Percentiles rank a stretch among this genome's conserved stretches.
Evolutionary conservation across 768 basidiomycete species (phyloP).

Genomic region (Tulasnella sp.): DNA sequence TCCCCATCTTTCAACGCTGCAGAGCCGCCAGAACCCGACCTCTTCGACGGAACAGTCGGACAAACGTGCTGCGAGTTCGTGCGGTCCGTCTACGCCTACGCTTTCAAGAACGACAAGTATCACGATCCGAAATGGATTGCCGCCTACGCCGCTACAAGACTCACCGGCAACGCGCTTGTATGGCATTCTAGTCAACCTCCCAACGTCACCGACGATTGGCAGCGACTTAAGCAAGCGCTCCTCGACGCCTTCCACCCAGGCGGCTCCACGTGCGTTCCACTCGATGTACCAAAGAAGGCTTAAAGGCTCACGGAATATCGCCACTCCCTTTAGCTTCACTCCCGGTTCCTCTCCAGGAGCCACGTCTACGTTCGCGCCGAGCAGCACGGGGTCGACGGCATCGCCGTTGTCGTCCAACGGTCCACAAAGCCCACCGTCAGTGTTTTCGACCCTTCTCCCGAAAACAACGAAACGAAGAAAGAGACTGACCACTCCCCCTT

Average conservation of each 20-base stretch:
- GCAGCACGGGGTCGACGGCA: background rate
- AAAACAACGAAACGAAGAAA: no score
- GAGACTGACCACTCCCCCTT: background rate
- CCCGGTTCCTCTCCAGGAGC: background rate
- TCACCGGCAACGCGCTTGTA: background rate
- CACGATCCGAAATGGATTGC: background rate
- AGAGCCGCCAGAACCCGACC: background rate
- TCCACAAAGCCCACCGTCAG: background rate
- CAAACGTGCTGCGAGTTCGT: background rate
- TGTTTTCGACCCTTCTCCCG: background rate
- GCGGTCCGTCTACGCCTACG: background rate
- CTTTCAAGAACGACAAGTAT: background rate
- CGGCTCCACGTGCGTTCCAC: background rate
- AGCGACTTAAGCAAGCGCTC: background rate
- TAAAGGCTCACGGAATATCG: background rate
- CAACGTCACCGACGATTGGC: background rate
- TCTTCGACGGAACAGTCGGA: background rate
- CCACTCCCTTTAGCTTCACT: background rate
- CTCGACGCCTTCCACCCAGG: background rate
- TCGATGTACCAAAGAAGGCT: background rate
- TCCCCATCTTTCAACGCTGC: background rate
- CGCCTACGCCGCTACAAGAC: background rate
- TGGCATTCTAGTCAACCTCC: background rate
- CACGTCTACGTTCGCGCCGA: background rate
- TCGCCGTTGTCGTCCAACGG: background rate